A percentile compares a stretch with the other conserved stretches of the same genome.
Conservation (phyloP, 148 eudicot genomes). For the Vaccinium vitisidaea region DNA sequence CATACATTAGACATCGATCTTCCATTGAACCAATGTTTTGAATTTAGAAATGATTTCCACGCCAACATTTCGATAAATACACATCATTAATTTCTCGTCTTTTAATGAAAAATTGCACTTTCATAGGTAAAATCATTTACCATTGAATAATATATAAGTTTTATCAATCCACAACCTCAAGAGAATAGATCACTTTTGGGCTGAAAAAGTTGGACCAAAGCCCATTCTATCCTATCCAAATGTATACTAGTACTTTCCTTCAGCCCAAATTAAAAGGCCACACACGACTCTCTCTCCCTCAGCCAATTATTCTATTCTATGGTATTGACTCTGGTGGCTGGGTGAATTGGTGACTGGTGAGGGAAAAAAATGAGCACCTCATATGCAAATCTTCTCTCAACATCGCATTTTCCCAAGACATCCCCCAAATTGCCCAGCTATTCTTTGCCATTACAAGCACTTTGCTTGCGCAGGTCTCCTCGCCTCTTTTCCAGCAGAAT, state of each 20-base stretch:
- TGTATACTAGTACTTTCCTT: background rate
- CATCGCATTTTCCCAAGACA: background rate
- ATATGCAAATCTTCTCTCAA: background rate
- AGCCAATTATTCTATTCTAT: too few relatives aligned
- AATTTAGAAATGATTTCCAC: too few relatives aligned
- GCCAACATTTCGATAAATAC: too few relatives aligned
- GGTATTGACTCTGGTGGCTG: background rate
- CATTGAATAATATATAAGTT: background rate
- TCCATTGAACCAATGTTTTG: too few relatives aligned
- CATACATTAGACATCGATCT: too few relatives aligned
- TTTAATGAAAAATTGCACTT: too few relatives aligned
- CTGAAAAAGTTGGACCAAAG: background rate
- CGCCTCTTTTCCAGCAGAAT: background rate
- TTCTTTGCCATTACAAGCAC: conserved; percentile 11
- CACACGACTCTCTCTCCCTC: background rate
- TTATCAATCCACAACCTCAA: background rate
- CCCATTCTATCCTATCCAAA: background rate
- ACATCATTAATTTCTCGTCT: too few relatives aligned
- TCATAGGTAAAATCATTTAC: too few relatives aligned
- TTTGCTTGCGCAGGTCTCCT: conserved; percentile 7
- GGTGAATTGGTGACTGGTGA: background rate
- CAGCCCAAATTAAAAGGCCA: background rate
- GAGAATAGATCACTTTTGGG: background rate
- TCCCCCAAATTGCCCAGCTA: background rate
- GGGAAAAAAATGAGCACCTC: background rate